Evolutionary conservation across 768 basidiomycete species (phyloP), one percentile per base, ranked within the genome.

Genomic region (Pulveroboletus sp.): DNA sequence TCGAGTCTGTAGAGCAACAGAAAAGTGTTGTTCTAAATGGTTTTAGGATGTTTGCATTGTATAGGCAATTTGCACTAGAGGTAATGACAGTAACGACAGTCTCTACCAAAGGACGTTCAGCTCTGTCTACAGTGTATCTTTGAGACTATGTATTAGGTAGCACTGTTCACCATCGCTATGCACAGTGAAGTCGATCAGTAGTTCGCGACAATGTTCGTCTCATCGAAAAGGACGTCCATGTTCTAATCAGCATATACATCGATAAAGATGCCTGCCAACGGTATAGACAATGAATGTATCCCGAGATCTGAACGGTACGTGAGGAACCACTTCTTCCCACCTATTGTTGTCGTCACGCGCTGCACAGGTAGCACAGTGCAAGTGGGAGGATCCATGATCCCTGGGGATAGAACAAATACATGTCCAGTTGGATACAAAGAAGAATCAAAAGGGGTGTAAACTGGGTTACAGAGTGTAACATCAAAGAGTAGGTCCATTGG

Each of bases 371-470:
- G 8, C 26, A 39, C 26, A 5, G 26, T 14, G 36, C 27, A 41
- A 21, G 14, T 21, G 18, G 43, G 30, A 43, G 21, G n/a, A 37
- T 39, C 44, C 38, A 24, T 6, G 48, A 44, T 52, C 56, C 47
- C 38, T 26, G 39, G 27, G 31, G 32, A 46, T 21, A 39, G 35
- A 52, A 50, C 43, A 41, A 51, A 26, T 60, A 63, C 63, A 59
- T 42, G 56, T 59, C 50, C 49, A 44, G 50, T 47, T 54, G 60
- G 50, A 50, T 47, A 60, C 53, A 57, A 54, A 21, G 17, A 40
- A 24, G 27, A 38, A 38, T 43, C 24, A 24, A 10, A 24, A n/a
- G 37, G n/a, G 30, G 46, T 4, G 35, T 33, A 35, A 39, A 18
- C 6, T 17, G 48, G 46, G 31, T 40, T 50, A 58, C 58, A 56